These are phyloP conservation scores for Simplicillium aogashimaense DNA, from an alignment of 2,329 filamentous ascomycete genomes.

Conservation along the genomic window DNA sequence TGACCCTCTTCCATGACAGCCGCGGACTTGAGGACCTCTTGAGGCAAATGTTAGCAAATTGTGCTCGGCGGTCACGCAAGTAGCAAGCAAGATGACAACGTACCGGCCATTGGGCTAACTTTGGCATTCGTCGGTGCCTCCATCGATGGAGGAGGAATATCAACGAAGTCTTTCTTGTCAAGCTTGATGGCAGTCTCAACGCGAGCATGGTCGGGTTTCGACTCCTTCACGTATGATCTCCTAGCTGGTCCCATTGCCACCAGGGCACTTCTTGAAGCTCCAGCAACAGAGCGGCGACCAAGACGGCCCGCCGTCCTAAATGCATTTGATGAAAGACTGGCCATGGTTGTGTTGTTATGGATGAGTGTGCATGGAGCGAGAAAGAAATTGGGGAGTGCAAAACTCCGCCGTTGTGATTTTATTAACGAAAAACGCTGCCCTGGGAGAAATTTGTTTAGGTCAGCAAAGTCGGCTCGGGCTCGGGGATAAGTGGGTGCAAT, in stretches of 20 bases:
- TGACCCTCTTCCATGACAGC: conserved; percentile 88
- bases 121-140: conserved; percentile 35
- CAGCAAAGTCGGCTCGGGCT: conserved; percentile 8
- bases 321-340: conserved; percentile 55
- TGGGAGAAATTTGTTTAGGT: conserved; percentile 8
- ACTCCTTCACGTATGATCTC: conserved; percentile 75
- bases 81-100: conserved; percentile 3
- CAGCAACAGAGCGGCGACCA: conserved; percentile 29
- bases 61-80: conserved; percentile 3
- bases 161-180: conserved; percentile 74
- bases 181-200: conserved; percentile 81
- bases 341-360: conserved; percentile 35
- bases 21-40: conserved; percentile 79
- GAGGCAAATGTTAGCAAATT: conserved; percentile 1
- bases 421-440: conserved; percentile 5
- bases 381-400: conserved; percentile 3
- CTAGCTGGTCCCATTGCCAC: conserved; percentile 19
- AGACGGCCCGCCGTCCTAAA: conserved; percentile 66
- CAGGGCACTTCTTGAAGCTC: conserved; percentile 18
- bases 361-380: conserved; percentile 6
- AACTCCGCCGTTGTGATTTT: conserved; percentile 3
- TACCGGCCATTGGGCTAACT: conserved; percentile 67
- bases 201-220: conserved; percentile 68
- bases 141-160: conserved; percentile 28
- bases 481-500: conserved; percentile 7